Evolutionary conservation across 2,329 filamentous ascomycete species (phyloP).

Genomic region (Claviceps monticola): DNA sequence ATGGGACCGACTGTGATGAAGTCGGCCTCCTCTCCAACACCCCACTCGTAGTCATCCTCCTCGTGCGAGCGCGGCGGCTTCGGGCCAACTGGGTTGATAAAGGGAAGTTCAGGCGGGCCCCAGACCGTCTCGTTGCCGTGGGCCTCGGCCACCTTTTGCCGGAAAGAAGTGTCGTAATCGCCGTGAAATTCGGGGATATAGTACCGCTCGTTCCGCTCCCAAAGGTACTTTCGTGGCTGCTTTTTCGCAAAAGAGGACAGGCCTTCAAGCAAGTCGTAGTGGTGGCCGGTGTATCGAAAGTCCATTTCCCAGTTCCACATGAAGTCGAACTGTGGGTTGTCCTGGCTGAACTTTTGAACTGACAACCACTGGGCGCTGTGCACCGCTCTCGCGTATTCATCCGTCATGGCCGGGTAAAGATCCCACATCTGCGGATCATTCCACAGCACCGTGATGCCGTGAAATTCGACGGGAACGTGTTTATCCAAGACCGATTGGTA

Average conservation of each 20-base stretch:
- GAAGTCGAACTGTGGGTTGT: constrained; percentile 66
- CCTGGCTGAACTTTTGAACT: constrained; percentile 61
- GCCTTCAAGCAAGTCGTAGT: constrained; percentile 65
- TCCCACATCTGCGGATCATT: constrained; percentile 59
- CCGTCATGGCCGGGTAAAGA: constrained; percentile 63
- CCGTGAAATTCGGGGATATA: constrained; percentile 59
- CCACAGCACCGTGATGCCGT: constrained; percentile 59
- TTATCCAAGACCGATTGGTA: constrained; percentile 47
- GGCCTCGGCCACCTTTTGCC: constrained; percentile 43
- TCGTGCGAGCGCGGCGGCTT: constrained; percentile 44
- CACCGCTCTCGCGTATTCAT: constrained; percentile 39
- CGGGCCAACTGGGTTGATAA: constrained; percentile 48
- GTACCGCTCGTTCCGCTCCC: constrained; percentile 60
- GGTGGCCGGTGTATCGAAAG: constrained; percentile 63
- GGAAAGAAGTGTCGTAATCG: constrained; percentile 52
- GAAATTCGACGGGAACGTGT: constrained; percentile 55
- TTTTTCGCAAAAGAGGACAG: constrained; percentile 47
- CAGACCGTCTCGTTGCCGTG: constrained; percentile 46
- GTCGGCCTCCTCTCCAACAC: constrained; percentile 62
- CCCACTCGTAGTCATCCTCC: constrained; percentile 61
- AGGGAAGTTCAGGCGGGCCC: constrained; percentile 48
- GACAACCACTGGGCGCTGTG: constrained; percentile 55
- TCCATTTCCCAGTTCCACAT: constrained; percentile 87
- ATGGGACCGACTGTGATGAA: constrained; percentile 65
- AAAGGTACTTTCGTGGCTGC: constrained; percentile 58